phyloP scores from a whole-genome alignment of 129 eudicot species.

The Helianthus annuus region DNA sequence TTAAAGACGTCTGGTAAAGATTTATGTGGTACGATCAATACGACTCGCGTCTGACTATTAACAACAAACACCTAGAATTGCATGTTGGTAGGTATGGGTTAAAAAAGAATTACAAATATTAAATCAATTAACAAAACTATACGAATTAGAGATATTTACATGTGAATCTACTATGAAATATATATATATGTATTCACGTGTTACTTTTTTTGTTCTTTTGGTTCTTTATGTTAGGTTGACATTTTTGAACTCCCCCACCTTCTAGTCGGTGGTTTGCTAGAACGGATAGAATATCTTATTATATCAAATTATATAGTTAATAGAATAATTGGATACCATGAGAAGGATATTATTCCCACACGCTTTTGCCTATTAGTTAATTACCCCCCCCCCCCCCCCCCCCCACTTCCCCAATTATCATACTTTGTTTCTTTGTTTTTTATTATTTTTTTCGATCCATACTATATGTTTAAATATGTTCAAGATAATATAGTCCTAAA shows the following conservation, averaged over 20 bases:
- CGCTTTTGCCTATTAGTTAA: conserved; percentile 20
- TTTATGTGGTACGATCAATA: not conserved
- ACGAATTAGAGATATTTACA: not conserved
- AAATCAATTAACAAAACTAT: not conserved
- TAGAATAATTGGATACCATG: conserved; percentile 1
- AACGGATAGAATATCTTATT: conserved; percentile 8
- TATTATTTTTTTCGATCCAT: not conserved
- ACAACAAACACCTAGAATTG: not conserved
- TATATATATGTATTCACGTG: too few species aligned
- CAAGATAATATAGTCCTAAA: not conserved
- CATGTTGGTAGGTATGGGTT: too few species aligned
- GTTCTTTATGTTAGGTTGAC: not conserved
- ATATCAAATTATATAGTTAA: not conserved
- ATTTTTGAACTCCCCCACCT: conserved; percentile 6
- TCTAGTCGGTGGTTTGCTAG: conserved; percentile 17
- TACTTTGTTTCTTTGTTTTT: not conserved
- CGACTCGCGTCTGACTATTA: not conserved
- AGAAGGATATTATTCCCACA: conserved; percentile 35
- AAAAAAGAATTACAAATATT: not conserved
- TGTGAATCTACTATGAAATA: too few species aligned
- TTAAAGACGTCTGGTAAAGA: not conserved
- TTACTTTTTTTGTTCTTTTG: not conserved
- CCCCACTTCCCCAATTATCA: not conserved
- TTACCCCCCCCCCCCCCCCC: not conserved
- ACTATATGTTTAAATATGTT: not conserved